Evolutionary conservation across 2,329 filamentous ascomycete species (phyloP).

Genomic region (Nothomitra cinnamomea): DNA sequence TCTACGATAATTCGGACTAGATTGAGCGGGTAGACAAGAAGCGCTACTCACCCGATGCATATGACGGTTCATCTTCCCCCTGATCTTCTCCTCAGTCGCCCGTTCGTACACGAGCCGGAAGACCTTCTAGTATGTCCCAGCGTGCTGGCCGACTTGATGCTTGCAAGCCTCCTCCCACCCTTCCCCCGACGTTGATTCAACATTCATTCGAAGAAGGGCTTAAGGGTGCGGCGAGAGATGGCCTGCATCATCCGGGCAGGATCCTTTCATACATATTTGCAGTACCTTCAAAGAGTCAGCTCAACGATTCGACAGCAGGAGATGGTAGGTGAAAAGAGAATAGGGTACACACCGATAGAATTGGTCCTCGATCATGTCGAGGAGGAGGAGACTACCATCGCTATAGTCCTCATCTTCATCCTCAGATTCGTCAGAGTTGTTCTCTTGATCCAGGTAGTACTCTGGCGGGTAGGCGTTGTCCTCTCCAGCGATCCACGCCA

Average conservation of each 20-base stretch:
- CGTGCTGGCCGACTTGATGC: constrained; percentile 5
- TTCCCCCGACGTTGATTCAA: constrained; percentile 5
- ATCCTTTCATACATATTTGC: constrained; percentile 5
- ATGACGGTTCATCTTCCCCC: constrained; percentile 10
- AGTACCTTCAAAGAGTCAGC: constrained; percentile 4
- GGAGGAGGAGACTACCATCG: neutral
- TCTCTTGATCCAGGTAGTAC: neutral
- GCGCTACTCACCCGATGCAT: constrained; percentile 11
- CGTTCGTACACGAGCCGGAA: constrained; percentile 15
- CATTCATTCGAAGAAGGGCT: constrained; percentile 7
- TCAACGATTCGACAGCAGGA: neutral
- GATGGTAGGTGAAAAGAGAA: neutral
- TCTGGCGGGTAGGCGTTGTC: constrained; percentile 1
- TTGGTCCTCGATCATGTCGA: neutral
- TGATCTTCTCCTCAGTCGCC: constrained; percentile 7
- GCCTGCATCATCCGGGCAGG: neutral
- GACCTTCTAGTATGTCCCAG: constrained; percentile 17
- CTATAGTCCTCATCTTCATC: neutral
- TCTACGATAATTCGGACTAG: neutral
- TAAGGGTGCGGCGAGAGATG: constrained; percentile 2
- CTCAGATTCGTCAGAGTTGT: neutral
- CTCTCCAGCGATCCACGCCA: neutral
- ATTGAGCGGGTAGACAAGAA: too few relatives aligned
- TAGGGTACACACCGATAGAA: neutral
- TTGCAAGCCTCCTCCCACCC: constrained; percentile 7